Evolutionary conservation across 225 moss, liverwort and hornwort genomes (phyloP), one percentile per base, ranked within the genome.

Genomic region (Bryoerythrophyllum caledonicum): DNA sequence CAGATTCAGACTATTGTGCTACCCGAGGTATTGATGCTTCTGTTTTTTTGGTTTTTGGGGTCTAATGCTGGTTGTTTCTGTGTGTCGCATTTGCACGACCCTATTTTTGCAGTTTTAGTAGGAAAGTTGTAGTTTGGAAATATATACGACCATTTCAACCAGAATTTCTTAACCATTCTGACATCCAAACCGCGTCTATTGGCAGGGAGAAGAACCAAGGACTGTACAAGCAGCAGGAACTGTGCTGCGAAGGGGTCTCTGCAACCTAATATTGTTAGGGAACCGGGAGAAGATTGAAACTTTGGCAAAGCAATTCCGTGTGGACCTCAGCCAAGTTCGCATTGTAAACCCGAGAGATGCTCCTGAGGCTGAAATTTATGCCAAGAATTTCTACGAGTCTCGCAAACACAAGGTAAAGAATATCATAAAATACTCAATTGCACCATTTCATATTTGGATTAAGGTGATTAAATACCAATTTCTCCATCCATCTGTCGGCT

Each of bases 141-240:
- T 49, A 17, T 7, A 23, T 40, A 3, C 41, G 38, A 73, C 64
- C 17, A 8, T 17, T 15, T 23, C 23, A 15, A 16, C 11, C 6
- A 61, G 21, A 6, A 2, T 56, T 11, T 43, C 3, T 35, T 4
- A 25, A 48, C 25, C 21, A 5, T 60, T 15, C 35, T 83, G 11
- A 76, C 73, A 21, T 32, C 2, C 56, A 26, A 70, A 38, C 55
- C 12, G 59, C 21, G 56, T 14, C 2, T 52, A 59, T 35, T 30
- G 69, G 27, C 71, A 96, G 93, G 96, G 96, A 30, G 90, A 89
- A 76, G 96, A 96, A 76, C 82, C 86, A 35, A 91, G 96, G 78
- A 91, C 86, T 28, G 73, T 96, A n/a, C 93, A 92, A 86, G 96
- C 93, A 81, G 94, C 83, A 71, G 93, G 90, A 61, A 81, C 85